Evolutionary conservation across 163 green algal species (phyloP).

Genomic region (Chloromonas sp.): DNA sequence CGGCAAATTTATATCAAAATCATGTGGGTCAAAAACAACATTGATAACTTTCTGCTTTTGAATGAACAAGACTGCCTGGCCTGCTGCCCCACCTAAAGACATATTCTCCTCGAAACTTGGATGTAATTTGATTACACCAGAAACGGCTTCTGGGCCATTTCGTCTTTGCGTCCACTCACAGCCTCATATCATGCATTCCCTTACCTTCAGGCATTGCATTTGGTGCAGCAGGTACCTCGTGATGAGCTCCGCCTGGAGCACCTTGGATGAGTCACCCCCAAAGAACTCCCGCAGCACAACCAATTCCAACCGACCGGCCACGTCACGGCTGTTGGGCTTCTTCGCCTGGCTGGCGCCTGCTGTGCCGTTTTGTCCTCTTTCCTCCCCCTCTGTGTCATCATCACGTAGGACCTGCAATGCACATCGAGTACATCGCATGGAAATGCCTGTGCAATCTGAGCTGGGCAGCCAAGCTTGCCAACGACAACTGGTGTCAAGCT

Average conservation of each 20-base stretch:
- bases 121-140: too few relatives aligned
- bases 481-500: not conserved
- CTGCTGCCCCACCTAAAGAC: too few relatives aligned
- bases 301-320: constrained; percentile 12
- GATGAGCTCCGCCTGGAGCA: constrained; percentile 26
- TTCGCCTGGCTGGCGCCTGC: too few relatives aligned
- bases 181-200: not conserved
- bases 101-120: too few relatives aligned
- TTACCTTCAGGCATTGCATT: constrained; percentile 33
- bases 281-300: constrained; percentile 31
- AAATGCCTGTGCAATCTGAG: not conserved
- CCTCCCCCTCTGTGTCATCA: constrained; percentile 10
- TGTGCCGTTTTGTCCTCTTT: not conserved
- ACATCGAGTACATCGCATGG: not conserved
- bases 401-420: not conserved
- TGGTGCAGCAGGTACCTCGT: constrained; percentile 39
- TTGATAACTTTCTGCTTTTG: not conserved
- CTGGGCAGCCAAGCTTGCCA: not conserved
- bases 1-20: too few relatives aligned
- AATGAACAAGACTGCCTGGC: not conserved
- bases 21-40: not conserved
- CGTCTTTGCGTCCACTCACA: not conserved
- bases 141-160: too few relatives aligned
- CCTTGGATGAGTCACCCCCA: constrained; percentile 16
- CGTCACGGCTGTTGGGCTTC: too few relatives aligned